Base-by-base conservation (phyloP, 2,329 filamentous ascomycete species). In the Fusarium sterilihyphosum region DNA sequence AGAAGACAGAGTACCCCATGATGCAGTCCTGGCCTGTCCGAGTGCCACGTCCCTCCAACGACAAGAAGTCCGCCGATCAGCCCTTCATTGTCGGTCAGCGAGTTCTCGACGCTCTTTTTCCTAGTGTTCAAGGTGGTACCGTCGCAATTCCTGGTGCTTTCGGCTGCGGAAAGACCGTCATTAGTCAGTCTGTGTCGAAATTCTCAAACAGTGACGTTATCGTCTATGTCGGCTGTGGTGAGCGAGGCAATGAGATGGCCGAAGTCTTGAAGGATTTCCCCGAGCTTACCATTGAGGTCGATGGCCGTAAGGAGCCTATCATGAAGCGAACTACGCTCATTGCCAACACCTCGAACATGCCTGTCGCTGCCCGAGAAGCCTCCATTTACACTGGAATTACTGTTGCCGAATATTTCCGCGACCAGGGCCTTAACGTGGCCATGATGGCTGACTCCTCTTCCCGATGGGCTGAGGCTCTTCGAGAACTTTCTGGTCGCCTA, bases 381-480 rank as follows among this genome's bases (percentile, higher is more conserved):
- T 99, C 96, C 75, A 99, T 99, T 82, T 99, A 99, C 86, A 99
- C 96, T 7, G 96, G 90, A 57, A 98, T 98, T 75, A 97, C 94
- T 0, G 92, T 98, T 2, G 94, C 94, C 47, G 96, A 99, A 83
- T 99, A 99, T 81, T 98, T 98, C 88, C 90, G 96, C 77, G 96
- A 99, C 81, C 94, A 98, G 85, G 96, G 96, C 74, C 96, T 98
- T 85, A 90, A 98, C 83, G 96, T 99, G 44, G 96, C 96, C 79
- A 99, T 99, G 96, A 99, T 99, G 96, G 96, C 96, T 74, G 96
- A 99, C 85, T 98, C 96, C 22, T 93, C 96, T 60, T 99, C 96
- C 61, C 95, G 96, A 76, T 99, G 96, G 96, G 96, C 96, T 74
- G 96, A 99, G 87, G 96, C 96, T 81, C 90, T 99, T 83, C 95